These are phyloP conservation scores for Sicyos baderoa DNA, from an alignment of 306 rosid species.

Conservation along the genomic window DNA sequence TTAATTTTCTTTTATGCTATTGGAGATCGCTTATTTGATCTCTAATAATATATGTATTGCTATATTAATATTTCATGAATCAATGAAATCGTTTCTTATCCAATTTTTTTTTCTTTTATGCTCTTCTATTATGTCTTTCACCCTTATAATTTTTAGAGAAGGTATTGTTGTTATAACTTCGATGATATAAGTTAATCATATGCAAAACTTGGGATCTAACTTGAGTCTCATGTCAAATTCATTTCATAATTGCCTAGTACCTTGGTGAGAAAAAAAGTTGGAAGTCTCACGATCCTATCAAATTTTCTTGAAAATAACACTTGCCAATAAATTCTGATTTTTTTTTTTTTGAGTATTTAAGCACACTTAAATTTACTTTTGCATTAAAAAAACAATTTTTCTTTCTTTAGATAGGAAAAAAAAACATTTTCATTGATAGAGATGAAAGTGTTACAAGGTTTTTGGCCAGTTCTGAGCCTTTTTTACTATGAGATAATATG, in stretches of 20 bases:
- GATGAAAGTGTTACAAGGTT: no score
- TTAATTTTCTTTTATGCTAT: background rate
- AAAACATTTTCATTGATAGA: no score
- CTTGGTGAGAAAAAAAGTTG: background rate
- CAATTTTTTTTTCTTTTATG: background rate
- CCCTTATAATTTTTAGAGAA: background rate
- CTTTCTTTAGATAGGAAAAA: background rate
- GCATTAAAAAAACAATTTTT: background rate
- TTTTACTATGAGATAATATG: no score
- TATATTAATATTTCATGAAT: no score
- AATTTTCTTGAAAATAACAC: background rate
- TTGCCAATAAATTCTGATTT: background rate
- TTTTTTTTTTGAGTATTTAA: background rate
- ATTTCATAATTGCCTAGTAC: background rate
- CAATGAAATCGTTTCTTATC: no score
- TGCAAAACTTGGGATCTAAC: background rate
- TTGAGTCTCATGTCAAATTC: background rate
- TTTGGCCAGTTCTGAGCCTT: no score
- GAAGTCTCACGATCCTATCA: background rate
- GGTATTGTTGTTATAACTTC: background rate
- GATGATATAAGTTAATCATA: constrained; percentile 7
- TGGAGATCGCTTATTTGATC: no score
- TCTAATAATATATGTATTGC: no score
- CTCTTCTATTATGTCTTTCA: constrained; percentile 7
- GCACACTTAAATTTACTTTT: background rate